Evolutionary conservation across 2,329 filamentous ascomycete genomes (phyloP), one percentile per base, ranked within the genome.

Genomic region (Xylaria digitata): DNA sequence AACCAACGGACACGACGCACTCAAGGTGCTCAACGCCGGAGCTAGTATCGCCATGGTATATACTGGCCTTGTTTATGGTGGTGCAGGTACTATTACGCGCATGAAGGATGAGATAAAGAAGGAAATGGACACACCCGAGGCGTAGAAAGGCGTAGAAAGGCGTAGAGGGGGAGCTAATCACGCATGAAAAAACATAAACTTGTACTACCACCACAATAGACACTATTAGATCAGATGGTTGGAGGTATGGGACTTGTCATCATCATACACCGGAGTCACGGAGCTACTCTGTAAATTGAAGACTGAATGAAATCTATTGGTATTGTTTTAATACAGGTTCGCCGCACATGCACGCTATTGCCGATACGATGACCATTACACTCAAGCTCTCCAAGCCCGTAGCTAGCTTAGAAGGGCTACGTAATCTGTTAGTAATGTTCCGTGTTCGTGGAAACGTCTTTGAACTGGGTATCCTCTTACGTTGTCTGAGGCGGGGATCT

Each of bases 41-140:
- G 96, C 96, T 0, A 95, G 91, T 73, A 90, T 96, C 15, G 94
- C 93, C 1, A 96, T 97, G 89, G 85, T 97, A 59, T 98, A 98
- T 79, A 99, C 96, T 0, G 91, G 82, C 0, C 79, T 90, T 75
- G 85, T 88, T 1, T 91, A 91, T 68, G 87, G 87, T 13, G 89
- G 89, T 13, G 82, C 86, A 0, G 89, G 89, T 19, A 90, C 88
- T 2, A 80, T 90, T 19, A 90, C 89, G 50, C 82, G 87, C 73
- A 88, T 91, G 70, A 91, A 91, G 80, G 79, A 80, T 53, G 87
- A 91, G 82, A 86, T 91, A 82, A 83, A 80, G 73, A 78, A 82
- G 64, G 75, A 77, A 68, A 71, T 82, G 72, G 54, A 61, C 21
- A 52, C 67, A 55, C 60, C 63, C 7, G 70, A 70, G 45, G 49